Conservation (phyloP, 495 filamentous ascomycete genomes). For the Barbatosphaeria neglecta region DNA sequence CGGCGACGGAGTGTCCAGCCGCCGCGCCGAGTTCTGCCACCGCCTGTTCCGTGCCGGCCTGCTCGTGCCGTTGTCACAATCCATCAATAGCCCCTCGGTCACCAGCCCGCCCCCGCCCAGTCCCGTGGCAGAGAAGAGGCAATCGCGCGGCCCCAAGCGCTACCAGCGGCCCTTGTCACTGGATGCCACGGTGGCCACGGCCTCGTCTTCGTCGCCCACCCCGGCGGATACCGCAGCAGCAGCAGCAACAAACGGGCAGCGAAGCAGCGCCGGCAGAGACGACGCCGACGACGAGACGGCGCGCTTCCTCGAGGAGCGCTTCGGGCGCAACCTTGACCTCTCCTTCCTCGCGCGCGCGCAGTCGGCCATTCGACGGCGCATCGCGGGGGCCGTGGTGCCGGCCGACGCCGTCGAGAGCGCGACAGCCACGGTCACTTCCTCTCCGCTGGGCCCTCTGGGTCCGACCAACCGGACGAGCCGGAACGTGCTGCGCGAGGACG, state of each 20-base stretch:
- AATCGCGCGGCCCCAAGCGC: constrained; percentile 54
- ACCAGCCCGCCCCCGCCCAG: constrained; percentile 9
- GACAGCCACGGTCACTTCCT: too few relatives aligned
- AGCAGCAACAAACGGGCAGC: background rate
- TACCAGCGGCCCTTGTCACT: constrained; percentile 55
- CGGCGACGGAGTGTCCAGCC: constrained; percentile 88
- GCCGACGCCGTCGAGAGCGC: constrained; percentile 46
- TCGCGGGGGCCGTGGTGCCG: constrained; percentile 72
- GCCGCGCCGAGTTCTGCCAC: constrained; percentile 81
- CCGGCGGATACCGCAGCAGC: constrained; percentile 2
- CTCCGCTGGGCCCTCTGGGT: constrained; percentile 24
- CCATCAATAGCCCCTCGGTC: constrained; percentile 22
- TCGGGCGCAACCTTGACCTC: constrained; percentile 78
- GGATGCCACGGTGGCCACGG: constrained; percentile 15
- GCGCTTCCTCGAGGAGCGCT: constrained; percentile 86
- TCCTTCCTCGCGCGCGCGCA: constrained; percentile 71
- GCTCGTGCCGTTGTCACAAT: too few relatives aligned
- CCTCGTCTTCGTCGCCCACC: background rate
- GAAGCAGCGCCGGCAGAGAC: constrained; percentile 15
- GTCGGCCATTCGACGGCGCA: constrained; percentile 71
- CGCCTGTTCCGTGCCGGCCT: constrained; percentile 57
- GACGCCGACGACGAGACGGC: constrained; percentile 42
- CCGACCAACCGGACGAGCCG: constrained; percentile 42
- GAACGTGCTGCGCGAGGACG: constrained; percentile 67
- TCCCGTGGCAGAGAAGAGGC: constrained; percentile 11